These are phyloP conservation scores for Phytophthora hybrid DNA, from an alignment of 352 stramenopile species.

Conservation along the genomic window DNA sequence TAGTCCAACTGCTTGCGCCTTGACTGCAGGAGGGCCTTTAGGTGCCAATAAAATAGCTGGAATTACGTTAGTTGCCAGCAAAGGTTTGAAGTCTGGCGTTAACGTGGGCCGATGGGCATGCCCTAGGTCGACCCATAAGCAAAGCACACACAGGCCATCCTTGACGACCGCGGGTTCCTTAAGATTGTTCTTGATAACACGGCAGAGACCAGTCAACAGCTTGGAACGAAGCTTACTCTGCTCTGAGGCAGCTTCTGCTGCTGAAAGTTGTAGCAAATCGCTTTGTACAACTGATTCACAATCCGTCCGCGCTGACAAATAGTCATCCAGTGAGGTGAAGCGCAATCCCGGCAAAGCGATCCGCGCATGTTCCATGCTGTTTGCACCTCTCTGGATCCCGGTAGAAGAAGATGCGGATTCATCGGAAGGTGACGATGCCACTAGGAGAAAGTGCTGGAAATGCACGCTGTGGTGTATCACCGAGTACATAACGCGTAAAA, in stretches of 20 bases:
- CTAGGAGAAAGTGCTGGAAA: conserved; percentile 63
- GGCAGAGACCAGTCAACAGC: conserved; percentile 57
- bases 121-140: conserved; percentile 56
- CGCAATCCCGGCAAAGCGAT: conserved; percentile 49
- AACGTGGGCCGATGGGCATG: conserved; percentile 26
- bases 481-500: conserved; percentile 59
- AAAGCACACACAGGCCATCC: conserved; percentile 49
- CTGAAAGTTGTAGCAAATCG: conserved; percentile 30
- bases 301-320: conserved; percentile 42
- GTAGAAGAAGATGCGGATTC: conserved; percentile 19
- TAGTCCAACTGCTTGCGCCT: conserved; percentile 51
- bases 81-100: conserved; percentile 53
- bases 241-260: conserved; percentile 41
- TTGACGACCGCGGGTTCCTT: conserved; percentile 54
- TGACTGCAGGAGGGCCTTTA: conserved; percentile 41
- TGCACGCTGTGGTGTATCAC: conserved; percentile 59
- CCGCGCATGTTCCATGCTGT: conserved; percentile 45
- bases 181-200: conserved; percentile 60
- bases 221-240: conserved; percentile 47
- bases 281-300: conserved; percentile 24
- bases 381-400: conserved; percentile 12
- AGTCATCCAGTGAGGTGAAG: conserved; percentile 60
- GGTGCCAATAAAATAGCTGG: conserved; percentile 57
- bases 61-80: conserved; percentile 59
- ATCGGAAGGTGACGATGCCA: conserved; percentile 33